Evolutionary conservation across 768 basidiomycete species (phyloP).

Genomic region (Tricholoma sp.): DNA sequence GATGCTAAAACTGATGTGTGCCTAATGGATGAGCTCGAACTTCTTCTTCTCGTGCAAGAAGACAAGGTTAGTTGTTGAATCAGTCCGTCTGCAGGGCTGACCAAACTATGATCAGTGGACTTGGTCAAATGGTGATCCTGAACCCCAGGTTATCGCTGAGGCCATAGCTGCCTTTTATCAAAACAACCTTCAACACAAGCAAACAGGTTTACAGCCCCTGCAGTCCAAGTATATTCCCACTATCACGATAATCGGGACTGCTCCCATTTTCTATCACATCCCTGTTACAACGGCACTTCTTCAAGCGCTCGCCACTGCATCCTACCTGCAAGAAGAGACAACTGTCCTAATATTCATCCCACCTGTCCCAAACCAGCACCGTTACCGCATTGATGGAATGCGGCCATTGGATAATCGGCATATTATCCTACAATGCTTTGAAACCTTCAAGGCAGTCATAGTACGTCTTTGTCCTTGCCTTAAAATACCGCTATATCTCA

Average conservation of each 20-base stretch:
- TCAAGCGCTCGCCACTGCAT: background rate
- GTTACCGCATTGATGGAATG: conserved; percentile 1
- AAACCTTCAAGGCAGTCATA: conserved; percentile 10
- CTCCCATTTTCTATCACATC: conserved; percentile 23
- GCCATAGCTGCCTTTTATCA: conserved; percentile 28
- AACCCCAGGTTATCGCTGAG: conserved; percentile 26
- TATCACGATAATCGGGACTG: conserved; percentile 24
- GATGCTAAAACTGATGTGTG: conserved; percentile 21
- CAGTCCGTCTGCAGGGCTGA: background rate
- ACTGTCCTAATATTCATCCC: conserved; percentile 7
- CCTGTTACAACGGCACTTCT: conserved; percentile 13
- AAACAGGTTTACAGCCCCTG: conserved; percentile 11
- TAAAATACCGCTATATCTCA: background rate
- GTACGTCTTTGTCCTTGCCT: conserved; percentile 3
- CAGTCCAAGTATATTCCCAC: conserved; percentile 17
- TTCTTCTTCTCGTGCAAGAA: conserved; percentile 23
- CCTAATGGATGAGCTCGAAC: conserved; percentile 14
- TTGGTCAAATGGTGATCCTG: conserved; percentile 15
- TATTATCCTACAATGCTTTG: conserved; percentile 9
- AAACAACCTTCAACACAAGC: conserved; percentile 17
- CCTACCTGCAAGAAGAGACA: conserved; percentile 3
- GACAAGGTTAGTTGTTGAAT: conserved; percentile 14
- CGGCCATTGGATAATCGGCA: conserved; percentile 9
- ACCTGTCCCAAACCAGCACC: conserved; percentile 5
- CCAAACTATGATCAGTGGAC: background rate